Conservation (phyloP, 148 eudicot species). For the Rhododendron kiyosumense region DNA sequence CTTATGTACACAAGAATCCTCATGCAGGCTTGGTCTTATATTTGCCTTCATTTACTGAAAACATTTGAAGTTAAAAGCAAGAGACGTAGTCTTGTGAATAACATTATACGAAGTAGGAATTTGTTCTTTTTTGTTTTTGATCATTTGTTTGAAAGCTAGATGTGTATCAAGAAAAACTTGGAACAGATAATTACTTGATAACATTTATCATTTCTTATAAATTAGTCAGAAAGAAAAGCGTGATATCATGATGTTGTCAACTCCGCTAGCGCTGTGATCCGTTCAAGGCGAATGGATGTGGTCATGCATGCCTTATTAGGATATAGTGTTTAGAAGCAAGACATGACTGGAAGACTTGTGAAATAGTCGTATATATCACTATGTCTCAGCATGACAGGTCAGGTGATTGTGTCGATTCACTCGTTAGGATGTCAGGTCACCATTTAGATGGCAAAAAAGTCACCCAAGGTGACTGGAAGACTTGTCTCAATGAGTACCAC, state of each 20-base stretch:
- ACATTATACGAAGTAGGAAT: background rate
- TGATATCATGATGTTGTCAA: background rate
- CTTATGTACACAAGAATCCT: background rate
- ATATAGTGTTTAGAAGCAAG: background rate
- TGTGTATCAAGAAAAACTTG: background rate
- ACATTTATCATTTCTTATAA: too few relatives aligned
- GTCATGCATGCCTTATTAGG: background rate
- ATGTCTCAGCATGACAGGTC: background rate
- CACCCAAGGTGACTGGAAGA: background rate
- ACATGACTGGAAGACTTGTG: background rate
- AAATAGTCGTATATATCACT: background rate
- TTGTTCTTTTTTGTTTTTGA: too few relatives aligned
- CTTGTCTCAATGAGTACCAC: background rate
- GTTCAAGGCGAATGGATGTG: background rate
- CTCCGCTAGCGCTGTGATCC: background rate
- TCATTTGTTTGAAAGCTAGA: background rate
- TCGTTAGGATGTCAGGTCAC: background rate
- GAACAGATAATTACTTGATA: background rate
- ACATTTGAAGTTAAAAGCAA: background rate
- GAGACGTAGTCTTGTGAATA: background rate
- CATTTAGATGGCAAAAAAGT: background rate
- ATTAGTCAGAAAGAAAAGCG: background rate
- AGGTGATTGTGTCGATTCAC: background rate
- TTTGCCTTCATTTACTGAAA: background rate
- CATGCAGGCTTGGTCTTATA: background rate